A percentile compares a stretch with the other conserved stretches of the same genome.
phyloP scores from a whole-genome alignment of 345 rosid genomes.

The Salix koriyanagi region DNA sequence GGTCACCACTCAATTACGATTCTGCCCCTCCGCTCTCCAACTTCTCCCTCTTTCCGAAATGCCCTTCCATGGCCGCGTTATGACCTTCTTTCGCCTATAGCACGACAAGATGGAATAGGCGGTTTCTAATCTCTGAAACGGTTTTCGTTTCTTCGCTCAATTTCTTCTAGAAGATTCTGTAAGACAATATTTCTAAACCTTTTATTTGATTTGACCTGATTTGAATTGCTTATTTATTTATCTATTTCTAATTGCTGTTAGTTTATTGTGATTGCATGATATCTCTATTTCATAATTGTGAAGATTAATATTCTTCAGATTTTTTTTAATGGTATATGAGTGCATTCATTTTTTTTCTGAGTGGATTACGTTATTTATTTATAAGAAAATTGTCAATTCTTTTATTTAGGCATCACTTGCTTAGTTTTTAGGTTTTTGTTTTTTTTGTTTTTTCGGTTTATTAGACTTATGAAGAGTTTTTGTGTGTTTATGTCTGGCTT shows the following conservation, averaged over 20 bases:
- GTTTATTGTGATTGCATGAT: not conserved
- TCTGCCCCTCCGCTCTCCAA: constrained; percentile 20
- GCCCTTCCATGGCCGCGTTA: constrained; percentile 19
- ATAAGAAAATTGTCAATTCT: not conserved
- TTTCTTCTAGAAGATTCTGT: constrained; percentile 26
- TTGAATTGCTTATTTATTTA: not conserved
- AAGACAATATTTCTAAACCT: constrained; percentile 1
- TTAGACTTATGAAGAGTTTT: not conserved
- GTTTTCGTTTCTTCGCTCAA: constrained; percentile 1
- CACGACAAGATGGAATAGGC: not conserved
- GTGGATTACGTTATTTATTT: not conserved
- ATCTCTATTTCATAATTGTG: not conserved
- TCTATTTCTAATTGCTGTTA: not conserved
- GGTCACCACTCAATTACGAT: constrained; percentile 28
- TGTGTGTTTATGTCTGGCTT: not conserved
- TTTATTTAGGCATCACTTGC: not conserved
- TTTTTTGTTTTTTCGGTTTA: not conserved
- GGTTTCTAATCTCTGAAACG: constrained; percentile 7
- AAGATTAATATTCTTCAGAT: not conserved
- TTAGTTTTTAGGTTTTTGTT: not conserved
- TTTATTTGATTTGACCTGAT: not conserved
- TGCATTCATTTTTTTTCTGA: not conserved
- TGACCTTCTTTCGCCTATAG: constrained; percentile 2
- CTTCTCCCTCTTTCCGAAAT: constrained; percentile 7
- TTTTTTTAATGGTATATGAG: not conserved